Base-by-base conservation (phyloP, 306 rosid species). In the Cicer yamashitae region DNA sequence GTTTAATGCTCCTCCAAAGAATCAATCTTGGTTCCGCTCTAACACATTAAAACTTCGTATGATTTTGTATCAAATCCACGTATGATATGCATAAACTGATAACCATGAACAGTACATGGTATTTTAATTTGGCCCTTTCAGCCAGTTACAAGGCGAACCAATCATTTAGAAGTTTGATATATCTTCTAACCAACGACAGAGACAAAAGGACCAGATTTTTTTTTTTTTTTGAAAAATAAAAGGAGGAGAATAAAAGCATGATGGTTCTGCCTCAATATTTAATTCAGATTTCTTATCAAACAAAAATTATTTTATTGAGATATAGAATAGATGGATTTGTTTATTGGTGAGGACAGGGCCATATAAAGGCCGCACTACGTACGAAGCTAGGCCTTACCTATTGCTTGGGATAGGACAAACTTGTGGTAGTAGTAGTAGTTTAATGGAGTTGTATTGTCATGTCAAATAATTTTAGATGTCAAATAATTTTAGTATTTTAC, bases 331-430 rank as follows among this genome's bases (percentile, higher is more conserved):
- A 64, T 54, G 58, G 10, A 43, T 53, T 75, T 70, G 53, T 44
- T 45, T 65, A 34, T 39, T 20, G 71, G 22, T 13, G 58, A 39
- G 65, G 75, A 20, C 3, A 25, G 67, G 48, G 18, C 52, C 67
- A 46, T 38, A 9, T 7, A 13, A 8, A 6, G 60, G 8, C 38
- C 38, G 52, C 51, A 40, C 11, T 30, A 22, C 30, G 30, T 22
- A 22, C 25, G 69, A 81, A 71, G 65, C 59, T 14, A 40, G 71
- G 20, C 73, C 66, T 70, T 81, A 70, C 70, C 74, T 34, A 17
- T 62, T 81, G 41, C 69, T 17, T 43, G 53, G 59, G 40, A 71
- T 12, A 8, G 48, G 51, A 38, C 74, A 61, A 34, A 17, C 37
- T n/a, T 56, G 58, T 46, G 65, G 78, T 20, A 20, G 0, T 20